Base-by-base conservation (phyloP, 495 filamentous ascomycete species). In the Penicillium malachiteum region DNA sequence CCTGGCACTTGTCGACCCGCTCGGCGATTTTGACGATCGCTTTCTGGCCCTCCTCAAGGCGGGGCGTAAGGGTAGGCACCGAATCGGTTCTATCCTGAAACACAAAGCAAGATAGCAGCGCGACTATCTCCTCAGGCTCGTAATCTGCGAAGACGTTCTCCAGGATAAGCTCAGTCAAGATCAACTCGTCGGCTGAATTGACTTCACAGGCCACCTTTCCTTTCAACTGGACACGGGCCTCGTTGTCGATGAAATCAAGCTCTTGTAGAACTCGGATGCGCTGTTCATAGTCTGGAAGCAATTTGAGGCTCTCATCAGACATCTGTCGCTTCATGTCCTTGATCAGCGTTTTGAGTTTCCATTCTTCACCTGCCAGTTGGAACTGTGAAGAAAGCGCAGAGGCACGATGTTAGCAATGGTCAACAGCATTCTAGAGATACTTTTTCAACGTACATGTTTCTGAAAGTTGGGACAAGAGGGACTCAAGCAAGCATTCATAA, bases 201-300 rank as follows among this genome's bases (percentile, higher is more conserved):
- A 98, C 90, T 79, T 98, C 94, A 74, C 94, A 98, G 14, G 94
- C 94, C 32, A 98, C 94, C 73, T 97, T 96, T 69, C 94, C 94
- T 74, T 98, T 98, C 56, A 98, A 79, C 72, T 92, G 87, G 33
- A 97, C 93, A 43, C 91, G 84, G 34, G 81, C 85, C 43, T 85
- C 81, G 1, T 86, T 84, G 70, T 97, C 94, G 51, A 97, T 87
- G 60, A 97, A 98, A 3, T 83, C 84, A 10, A 98, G 79, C 57
- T 96, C 93, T 66, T 89, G 90, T 44, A 98, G 79, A 0, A 97
- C 94, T 44, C 86, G 84, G 56, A 97, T 89, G 37, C 94, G 87
- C 72, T 97, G 95, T 66, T 97, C 89, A 64, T 98, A 98, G 72
- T 98, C 95, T 0, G 94, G 94, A n/a, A 98, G 82, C 1, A 98